Base-by-base conservation (phyloP, 441 rosid genomes). In the Populus hybrid region DNA sequence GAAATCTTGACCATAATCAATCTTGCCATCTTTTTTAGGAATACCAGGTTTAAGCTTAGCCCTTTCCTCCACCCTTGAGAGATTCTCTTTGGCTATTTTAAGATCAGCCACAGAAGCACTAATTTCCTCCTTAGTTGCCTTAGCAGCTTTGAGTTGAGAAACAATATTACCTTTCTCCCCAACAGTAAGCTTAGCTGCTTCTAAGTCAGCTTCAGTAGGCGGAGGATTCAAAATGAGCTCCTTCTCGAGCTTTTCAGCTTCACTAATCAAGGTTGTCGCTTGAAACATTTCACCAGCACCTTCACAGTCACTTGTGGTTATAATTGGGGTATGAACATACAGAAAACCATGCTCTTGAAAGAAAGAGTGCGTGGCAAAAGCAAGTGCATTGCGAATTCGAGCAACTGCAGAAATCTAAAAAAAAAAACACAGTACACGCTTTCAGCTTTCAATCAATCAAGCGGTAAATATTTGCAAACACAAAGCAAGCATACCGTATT, bases 211-310 rank as follows among this genome's bases (percentile, higher is more conserved):
- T 82, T 92, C 92, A 0, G 97, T 83, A 3, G 98, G 97, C 12
- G 94, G 94, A 78, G 97, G 97, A 74, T 89, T 94, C 80, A 83
- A 57, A 61, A 87, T 81, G 74, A 95, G 89, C 36, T 93, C 97
- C 83, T 82, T 89, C 83, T 95, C 93, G 61, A 89, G 34, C 85
- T 72, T 92, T 64, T 95, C 99, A 34, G 87, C 74, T 64, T 89
- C 91, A 68, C 42, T 87, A 34, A 95, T 89, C 83, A 96, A 79
- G 14, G 98, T 94, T 0, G 99, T 94, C 9, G 90, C 97, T 89
- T 94, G 98, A 82, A 96, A 96, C 99, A 94, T 94, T 72, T 96
- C 99, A 72, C 98, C 99, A 67, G 98, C 99, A 61, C 99, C 99
- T 85, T 96, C 99, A 72, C 99, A 96, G 71, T 96, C 99, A 79